Evolutionary conservation across 495 filamentous ascomycete species (phyloP).

Genomic region (Penicillium argentinense): DNA sequence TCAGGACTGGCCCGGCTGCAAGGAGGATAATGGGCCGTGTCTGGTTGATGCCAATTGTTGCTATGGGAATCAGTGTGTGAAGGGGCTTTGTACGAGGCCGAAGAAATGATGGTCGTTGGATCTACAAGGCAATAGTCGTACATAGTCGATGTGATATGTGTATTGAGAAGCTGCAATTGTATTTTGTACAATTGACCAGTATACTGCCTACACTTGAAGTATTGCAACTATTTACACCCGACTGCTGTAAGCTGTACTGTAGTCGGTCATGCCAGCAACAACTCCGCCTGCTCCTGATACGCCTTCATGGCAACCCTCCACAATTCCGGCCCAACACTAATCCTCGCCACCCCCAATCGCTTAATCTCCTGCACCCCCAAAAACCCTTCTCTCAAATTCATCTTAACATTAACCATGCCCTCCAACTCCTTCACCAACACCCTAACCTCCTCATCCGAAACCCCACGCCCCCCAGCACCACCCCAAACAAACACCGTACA

Average conservation of each 20-base stretch:
- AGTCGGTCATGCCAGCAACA: too few species aligned
- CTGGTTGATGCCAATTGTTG: slow-evolving; percentile 28
- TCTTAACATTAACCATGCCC: slow-evolving; percentile 40
- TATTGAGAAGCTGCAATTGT: too few species aligned
- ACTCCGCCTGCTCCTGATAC: slow-evolving; percentile 31
- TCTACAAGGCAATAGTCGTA: too few species aligned
- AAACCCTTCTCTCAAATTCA: slow-evolving; percentile 27
- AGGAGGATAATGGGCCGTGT: slow-evolving; percentile 27
- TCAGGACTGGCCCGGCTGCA: slow-evolving; percentile 25
- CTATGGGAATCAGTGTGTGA: slow-evolving; percentile 27
- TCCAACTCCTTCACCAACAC: slow-evolving; percentile 32
- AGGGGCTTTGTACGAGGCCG: slow-evolving; percentile 9
- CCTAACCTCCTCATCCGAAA: slow-evolving; percentile 36
- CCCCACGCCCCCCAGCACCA: slow-evolving; percentile 25
- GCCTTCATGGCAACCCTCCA: slow-evolving; percentile 26
- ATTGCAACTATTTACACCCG: too few species aligned
- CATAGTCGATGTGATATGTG: too few species aligned
- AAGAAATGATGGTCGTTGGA: too few species aligned
- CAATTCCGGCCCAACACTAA: slow-evolving; percentile 42
- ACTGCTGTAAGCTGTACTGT: too few species aligned
- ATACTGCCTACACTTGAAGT: too few species aligned
- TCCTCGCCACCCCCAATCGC: slow-evolving; percentile 44
- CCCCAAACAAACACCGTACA: slow-evolving; percentile 52
- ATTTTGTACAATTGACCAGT: too few species aligned
- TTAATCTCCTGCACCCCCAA: slow-evolving; percentile 38